These are phyloP conservation scores for Pisolithus sp. DNA, from an alignment of 768 basidiomycete genomes.

Conservation along the genomic window DNA sequence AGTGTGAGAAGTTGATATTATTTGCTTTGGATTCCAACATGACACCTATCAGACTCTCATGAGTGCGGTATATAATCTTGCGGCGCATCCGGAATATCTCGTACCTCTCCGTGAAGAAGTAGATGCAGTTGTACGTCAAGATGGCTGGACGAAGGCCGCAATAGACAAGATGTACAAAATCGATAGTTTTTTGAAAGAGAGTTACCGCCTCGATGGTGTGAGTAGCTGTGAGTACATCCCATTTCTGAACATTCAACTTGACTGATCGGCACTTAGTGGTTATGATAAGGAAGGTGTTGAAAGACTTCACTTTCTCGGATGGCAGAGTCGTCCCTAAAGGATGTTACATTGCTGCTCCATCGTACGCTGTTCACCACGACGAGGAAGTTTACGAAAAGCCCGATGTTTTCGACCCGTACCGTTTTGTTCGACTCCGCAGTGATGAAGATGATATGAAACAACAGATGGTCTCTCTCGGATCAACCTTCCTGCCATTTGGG, in stretches of 20 bases:
- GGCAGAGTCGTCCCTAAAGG: constrained; percentile 30
- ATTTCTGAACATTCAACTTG: background rate
- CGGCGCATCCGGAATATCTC: constrained; percentile 1
- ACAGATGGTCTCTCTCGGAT: constrained; percentile 28
- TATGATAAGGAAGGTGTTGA: constrained; percentile 25
- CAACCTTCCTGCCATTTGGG: constrained; percentile 30
- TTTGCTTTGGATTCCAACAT: background rate
- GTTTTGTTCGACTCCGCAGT: background rate
- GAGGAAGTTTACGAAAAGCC: background rate
- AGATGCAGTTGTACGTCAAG: constrained; percentile 17
- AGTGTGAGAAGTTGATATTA: background rate
- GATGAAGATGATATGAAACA: background rate
- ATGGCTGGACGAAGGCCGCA: constrained; percentile 19
- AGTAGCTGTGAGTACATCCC: constrained; percentile 8
- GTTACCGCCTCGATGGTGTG: constrained; percentile 22
- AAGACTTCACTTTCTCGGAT: constrained; percentile 29
- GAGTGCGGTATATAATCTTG: background rate
- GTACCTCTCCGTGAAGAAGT: constrained; percentile 31
- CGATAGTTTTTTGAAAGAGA: constrained; percentile 36
- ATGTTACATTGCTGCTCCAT: background rate
- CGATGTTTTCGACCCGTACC: background rate
- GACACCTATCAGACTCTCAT: background rate
- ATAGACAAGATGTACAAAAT: constrained; percentile 26
- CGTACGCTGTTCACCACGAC: background rate
- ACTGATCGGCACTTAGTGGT: constrained; percentile 11